These are phyloP conservation scores for Amphibolis antarctica DNA, from an alignment of 106 monocot genomes.

Conservation along the genomic window DNA sequence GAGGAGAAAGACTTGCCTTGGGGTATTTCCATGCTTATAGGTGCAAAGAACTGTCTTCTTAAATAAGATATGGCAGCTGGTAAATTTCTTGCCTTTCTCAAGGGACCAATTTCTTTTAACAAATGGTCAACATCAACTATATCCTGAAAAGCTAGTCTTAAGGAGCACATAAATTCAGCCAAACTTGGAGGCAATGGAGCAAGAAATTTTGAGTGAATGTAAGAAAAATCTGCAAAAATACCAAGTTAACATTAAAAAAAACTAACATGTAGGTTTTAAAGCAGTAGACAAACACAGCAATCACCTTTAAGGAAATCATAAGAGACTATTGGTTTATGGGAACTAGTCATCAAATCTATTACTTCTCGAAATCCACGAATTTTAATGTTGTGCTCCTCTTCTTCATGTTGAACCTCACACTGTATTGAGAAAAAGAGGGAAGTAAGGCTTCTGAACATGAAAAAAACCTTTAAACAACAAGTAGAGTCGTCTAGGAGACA, in stretches of 20 bases:
- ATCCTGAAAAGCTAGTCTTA: conserved; percentile 55
- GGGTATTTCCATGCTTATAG: conserved; percentile 52
- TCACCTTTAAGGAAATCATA: conserved; percentile 71
- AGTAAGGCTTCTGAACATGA: neutral
- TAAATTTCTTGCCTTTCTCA: conserved; percentile 59
- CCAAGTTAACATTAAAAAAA: neutral
- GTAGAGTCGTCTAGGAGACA: neutral
- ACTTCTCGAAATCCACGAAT: conserved; percentile 79
- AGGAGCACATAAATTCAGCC: conserved; percentile 70
- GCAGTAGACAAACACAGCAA: neutral
- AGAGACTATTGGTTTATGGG: conserved; percentile 65
- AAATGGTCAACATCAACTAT: conserved; percentile 72
- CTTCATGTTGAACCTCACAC: conserved; percentile 46
- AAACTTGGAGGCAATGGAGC: conserved; percentile 54
- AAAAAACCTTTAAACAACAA: neutral
- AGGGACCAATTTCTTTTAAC: conserved; percentile 49
- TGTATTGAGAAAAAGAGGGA: conserved; percentile 5
- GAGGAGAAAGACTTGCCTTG: conserved; percentile 1
- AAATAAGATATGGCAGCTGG: conserved; percentile 49
- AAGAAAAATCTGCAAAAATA: conserved; percentile 18
- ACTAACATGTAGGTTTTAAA: neutral
- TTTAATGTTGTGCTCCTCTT: conserved; percentile 62
- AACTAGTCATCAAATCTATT: conserved; percentile 64
- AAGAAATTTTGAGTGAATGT: conserved; percentile 53
- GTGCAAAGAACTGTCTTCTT: conserved; percentile 51